A percentile compares a stretch with the other conserved stretches of the same genome.
These are phyloP conservation scores for Tillandsia leiboldiana DNA, from an alignment of 176 grass and related monocot genomes.

Conservation along the genomic window DNA sequence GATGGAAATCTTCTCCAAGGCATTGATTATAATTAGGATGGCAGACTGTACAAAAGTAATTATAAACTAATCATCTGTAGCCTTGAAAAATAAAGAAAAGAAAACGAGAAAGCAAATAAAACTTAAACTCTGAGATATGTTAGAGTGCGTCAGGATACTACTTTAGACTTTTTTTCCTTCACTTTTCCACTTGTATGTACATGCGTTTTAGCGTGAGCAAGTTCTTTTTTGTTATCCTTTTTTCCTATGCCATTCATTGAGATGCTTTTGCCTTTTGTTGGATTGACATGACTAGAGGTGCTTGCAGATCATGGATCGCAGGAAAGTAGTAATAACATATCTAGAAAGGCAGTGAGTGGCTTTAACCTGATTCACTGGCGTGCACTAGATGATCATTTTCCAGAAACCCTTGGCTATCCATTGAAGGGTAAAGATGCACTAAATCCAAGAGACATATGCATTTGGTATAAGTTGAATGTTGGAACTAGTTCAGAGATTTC, in stretches of 20 bases:
- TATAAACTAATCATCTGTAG: no score
- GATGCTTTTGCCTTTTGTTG: background rate
- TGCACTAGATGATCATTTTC: conserved; percentile 27
- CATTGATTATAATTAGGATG: no score
- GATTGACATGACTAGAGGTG: background rate
- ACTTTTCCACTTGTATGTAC: no score
- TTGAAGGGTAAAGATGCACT: conserved; percentile 17
- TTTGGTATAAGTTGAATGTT: conserved; percentile 39
- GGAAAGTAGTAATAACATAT: conserved; percentile 36
- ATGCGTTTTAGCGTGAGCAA: background rate
- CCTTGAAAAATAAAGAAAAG: no score
- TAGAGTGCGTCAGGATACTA: no score
- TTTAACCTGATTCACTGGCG: conserved; percentile 73
- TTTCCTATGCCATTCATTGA: background rate
- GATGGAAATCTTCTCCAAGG: no score
- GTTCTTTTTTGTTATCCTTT: background rate
- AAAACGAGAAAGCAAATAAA: no score
- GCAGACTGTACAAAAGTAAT: no score
- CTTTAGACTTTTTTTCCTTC: no score
- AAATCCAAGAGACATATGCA: conserved; percentile 34
- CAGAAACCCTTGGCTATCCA: conserved; percentile 19
- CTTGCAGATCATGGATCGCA: background rate
- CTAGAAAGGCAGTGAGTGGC: conserved; percentile 52
- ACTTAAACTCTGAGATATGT: no score
- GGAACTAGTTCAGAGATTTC: conserved; percentile 41